These are phyloP conservation scores for Candida sanyaensis DNA, from an alignment of 1,139 yeast species.

Conservation along the genomic window DNA sequence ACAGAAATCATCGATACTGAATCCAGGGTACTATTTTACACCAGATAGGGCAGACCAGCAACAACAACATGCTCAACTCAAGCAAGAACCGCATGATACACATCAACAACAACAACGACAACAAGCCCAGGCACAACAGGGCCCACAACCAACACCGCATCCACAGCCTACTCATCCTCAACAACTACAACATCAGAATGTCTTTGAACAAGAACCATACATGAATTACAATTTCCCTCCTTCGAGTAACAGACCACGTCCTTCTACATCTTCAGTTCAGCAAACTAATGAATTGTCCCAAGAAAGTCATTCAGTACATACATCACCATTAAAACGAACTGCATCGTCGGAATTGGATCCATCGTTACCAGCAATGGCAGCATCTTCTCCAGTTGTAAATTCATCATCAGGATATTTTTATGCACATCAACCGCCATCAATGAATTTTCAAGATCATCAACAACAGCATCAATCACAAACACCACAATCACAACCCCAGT, in stretches of 20 bases:
- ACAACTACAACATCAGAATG: constrained; percentile 3
- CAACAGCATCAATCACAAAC: constrained; percentile 10
- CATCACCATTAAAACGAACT: constrained; percentile 14
- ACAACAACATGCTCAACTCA: constrained; percentile 3
- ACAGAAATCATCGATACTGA: constrained; percentile 44
- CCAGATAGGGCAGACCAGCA: constrained; percentile 10
- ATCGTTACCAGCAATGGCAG: constrained; percentile 6
- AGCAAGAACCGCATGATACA: background rate
- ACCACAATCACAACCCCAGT: too few relatives aligned
- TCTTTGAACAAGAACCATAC: constrained; percentile 3
- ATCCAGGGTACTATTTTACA: constrained; percentile 32
- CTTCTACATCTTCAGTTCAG: constrained; percentile 3
- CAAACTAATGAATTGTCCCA: constrained; percentile 4
- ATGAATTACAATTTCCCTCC: constrained; percentile 8
- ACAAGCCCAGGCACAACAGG: background rate
- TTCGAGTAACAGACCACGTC: constrained; percentile 3
- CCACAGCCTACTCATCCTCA: background rate
- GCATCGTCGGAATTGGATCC: constrained; percentile 14
- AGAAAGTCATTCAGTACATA: constrained; percentile 11
- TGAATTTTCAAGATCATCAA: constrained; percentile 4
- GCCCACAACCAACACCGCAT: background rate
- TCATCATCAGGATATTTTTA: constrained; percentile 8
- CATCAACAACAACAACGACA: constrained; percentile 2
- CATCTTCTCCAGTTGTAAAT: constrained; percentile 9
- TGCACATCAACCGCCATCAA: constrained; percentile 4